A percentile compares a stretch with the other conserved stretches of the same genome.
phyloP scores from a whole-genome alignment of 1,284 basidiomycete species.

The Rhodotorula sp. region DNA sequence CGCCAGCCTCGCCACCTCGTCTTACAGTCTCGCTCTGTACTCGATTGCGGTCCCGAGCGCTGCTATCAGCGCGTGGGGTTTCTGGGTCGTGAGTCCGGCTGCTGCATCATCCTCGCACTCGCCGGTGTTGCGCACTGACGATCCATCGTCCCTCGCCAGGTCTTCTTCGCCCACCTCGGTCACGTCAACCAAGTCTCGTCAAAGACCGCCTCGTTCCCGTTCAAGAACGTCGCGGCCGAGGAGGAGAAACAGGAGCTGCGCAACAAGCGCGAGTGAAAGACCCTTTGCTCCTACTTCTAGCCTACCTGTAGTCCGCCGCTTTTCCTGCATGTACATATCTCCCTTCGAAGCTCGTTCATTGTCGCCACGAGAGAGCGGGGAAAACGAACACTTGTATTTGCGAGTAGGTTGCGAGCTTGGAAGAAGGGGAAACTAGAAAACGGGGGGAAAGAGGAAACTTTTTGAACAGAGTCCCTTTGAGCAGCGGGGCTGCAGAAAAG shows the following conservation, averaged over 20 bases:
- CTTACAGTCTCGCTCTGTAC: slow-evolving; percentile 20
- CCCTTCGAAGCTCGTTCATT: no score
- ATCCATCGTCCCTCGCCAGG: slow-evolving; percentile 6
- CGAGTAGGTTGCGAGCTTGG: neutral
- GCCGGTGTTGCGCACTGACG: neutral
- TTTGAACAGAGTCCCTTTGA: neutral
- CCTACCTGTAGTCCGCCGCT: neutral
- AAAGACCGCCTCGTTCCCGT: slow-evolving; percentile 18
- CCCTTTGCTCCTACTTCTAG: neutral
- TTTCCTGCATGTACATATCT: neutral
- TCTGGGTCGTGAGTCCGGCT: slow-evolving; percentile 31
- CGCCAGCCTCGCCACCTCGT: slow-evolving; percentile 14
- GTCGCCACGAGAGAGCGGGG: neutral
- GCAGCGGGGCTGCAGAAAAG: neutral
- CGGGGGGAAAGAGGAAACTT: neutral
- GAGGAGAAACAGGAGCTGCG: slow-evolving; percentile 23
- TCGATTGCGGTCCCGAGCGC: slow-evolving; percentile 17
- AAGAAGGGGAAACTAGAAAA: neutral
- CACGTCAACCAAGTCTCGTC: slow-evolving; percentile 19
- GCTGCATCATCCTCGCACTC: neutral
- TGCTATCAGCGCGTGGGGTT: slow-evolving; percentile 15
- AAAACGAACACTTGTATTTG: neutral
- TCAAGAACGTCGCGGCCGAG: slow-evolving; percentile 21
- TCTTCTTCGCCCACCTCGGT: slow-evolving; percentile 30
- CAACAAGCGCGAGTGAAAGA: neutral